These are phyloP conservation scores for Stephania yunnanensis DNA, from an alignment of 164 flowering plant genomes.

Conservation along the genomic window DNA sequence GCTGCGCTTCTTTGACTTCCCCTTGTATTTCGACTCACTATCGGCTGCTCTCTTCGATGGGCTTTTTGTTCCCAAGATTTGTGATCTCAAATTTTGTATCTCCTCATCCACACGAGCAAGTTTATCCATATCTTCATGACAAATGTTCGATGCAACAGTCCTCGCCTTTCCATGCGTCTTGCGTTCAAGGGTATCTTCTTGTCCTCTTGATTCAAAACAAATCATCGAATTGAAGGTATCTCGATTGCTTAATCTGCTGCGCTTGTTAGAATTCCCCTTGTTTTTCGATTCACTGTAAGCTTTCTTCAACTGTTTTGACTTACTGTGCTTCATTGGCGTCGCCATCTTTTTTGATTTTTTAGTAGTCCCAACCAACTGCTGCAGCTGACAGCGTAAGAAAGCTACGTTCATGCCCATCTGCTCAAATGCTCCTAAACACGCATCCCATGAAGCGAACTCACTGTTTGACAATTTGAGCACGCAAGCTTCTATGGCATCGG, in stretches of 20 bases:
- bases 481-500: slow-evolving; percentile 34
- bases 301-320: too few relatives aligned
- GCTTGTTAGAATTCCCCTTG: slow-evolving; percentile 6
- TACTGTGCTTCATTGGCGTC: slow-evolving; percentile 1
- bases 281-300: too few relatives aligned
- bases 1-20: too few relatives aligned
- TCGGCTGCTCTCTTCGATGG: neutral
- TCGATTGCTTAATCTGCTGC: slow-evolving; percentile 5
- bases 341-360: slow-evolving; percentile 25
- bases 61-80: neutral
- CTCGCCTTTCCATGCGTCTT: too few relatives aligned
- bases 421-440: slow-evolving; percentile 37
- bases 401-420: slow-evolving; percentile 47
- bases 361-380: slow-evolving; percentile 21
- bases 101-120: neutral
- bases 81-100: neutral
- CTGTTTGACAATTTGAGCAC: slow-evolving; percentile 21
- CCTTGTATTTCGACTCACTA: too few relatives aligned
- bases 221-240: too few relatives aligned
- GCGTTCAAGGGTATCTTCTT: too few relatives aligned
- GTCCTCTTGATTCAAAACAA: too few relatives aligned
- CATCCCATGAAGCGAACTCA: slow-evolving; percentile 38
- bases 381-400: slow-evolving; percentile 34
- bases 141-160: neutral
- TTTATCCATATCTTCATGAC: neutral